Conservation (phyloP, 23 red algal genomes). For the Gracilaria domingensis region DNA sequence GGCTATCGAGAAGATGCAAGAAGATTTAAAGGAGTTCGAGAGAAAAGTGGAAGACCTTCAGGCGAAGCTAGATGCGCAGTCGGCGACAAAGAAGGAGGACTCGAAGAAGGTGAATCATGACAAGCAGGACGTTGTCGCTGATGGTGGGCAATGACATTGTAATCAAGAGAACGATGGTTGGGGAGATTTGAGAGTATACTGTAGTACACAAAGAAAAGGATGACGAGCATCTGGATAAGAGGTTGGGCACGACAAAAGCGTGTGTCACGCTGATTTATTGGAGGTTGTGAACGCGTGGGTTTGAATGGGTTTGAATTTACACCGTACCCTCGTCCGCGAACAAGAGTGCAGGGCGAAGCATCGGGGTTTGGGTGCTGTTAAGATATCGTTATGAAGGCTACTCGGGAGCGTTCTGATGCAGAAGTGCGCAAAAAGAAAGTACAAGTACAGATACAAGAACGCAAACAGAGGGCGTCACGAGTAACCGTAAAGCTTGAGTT, state of each 20-base stretch:
- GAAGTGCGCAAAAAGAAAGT: neutral
- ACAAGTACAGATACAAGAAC: neutral
- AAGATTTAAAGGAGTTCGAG: constrained; percentile 40
- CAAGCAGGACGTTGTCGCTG: neutral
- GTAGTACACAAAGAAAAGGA: no score
- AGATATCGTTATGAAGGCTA: constrained; percentile 1
- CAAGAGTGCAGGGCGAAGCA: neutral
- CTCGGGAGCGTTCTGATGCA: neutral
- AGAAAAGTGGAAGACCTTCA: constrained; percentile 48
- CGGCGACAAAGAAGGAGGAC: constrained; percentile 4
- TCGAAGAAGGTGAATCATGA: neutral
- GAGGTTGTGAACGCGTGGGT: neutral
- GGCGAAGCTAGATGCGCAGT: constrained; percentile 40
- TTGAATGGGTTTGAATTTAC: constrained; percentile 18
- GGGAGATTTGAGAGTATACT: no score
- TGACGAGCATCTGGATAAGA: no score
- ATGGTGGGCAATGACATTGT: constrained; percentile 3
- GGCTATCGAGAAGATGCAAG: constrained; percentile 48
- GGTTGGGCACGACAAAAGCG: neutral
- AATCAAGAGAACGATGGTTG: neutral
- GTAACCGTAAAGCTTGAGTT: constrained; percentile 76
- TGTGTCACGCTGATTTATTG: neutral
- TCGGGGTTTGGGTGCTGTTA: constrained; percentile 13
- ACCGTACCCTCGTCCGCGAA: neutral
- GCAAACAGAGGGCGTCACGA: neutral